A percentile compares a stretch with the other conserved stretches of the same genome.
phyloP scores from a whole-genome alignment of 306 rosid species.

The Rosa chinensis region DNA sequence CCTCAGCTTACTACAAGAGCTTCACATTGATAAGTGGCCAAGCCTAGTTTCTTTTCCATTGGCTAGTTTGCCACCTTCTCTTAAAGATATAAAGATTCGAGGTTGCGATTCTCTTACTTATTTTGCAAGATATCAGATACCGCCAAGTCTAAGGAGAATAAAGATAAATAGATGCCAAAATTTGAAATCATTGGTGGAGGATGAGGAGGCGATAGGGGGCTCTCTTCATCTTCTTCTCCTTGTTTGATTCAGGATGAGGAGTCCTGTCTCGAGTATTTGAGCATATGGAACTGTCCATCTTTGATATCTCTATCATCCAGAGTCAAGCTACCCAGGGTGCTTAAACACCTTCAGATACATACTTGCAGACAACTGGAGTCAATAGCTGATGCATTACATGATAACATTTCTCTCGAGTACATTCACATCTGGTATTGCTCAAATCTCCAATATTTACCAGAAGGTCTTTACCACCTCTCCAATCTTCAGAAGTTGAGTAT shows the following conservation, averaged over 20 bases:
- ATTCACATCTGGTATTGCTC: not conserved
- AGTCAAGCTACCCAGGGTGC: constrained; percentile 24
- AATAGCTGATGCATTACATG: constrained; percentile 20
- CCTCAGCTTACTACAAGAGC: not conserved
- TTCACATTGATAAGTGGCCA: not conserved
- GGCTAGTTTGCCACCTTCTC: not conserved
- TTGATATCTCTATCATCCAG: constrained; percentile 28
- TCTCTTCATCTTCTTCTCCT: not conserved
- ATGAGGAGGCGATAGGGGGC: not conserved
- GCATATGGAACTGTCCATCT: constrained; percentile 33
- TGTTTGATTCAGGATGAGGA: not conserved
- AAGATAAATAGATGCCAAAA: not conserved
- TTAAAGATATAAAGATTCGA: not conserved
- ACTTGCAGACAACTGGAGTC: constrained; percentile 33
- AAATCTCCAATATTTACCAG: not conserved
- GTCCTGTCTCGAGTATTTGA: constrained; percentile 20
- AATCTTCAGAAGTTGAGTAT: not conserved
- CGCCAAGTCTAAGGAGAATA: not conserved
- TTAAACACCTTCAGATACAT: constrained; percentile 2
- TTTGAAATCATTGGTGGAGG: constrained; percentile 1
- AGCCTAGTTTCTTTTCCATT: not conserved
- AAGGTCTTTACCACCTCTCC: not conserved
- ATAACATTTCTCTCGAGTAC: constrained; percentile 17
- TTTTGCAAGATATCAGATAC: not conserved
- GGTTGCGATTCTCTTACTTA: not conserved